phyloP scores from a whole-genome alignment of 2,329 filamentous ascomycete genomes.

The Trichoderma harzianum region DNA sequence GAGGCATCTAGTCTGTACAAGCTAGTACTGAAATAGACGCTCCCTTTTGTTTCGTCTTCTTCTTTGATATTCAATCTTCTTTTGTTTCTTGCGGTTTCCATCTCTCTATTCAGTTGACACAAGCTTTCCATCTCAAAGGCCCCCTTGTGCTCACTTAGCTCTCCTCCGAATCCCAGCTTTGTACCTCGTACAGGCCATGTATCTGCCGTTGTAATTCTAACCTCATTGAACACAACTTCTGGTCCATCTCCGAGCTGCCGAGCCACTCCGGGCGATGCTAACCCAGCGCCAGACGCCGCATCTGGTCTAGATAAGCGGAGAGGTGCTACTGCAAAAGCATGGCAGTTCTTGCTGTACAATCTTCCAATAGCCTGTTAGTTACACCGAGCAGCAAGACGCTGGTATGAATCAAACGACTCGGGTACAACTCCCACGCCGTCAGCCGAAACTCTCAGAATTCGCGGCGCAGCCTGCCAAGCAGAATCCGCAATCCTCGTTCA shows the following conservation, averaged over 20 bases:
- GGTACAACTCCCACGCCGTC: background rate
- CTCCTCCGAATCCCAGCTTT: background rate
- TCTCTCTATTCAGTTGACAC: background rate
- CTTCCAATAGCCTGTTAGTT: background rate
- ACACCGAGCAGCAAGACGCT: background rate
- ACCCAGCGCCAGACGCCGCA: background rate
- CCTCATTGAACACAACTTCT: background rate
- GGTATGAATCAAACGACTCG: background rate
- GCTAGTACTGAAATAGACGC: no score
- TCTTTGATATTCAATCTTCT: background rate
- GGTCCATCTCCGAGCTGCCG: background rate
- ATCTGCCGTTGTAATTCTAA: background rate
- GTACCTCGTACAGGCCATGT: background rate
- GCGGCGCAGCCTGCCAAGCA: slow-evolving; percentile 4
- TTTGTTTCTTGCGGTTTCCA: background rate
- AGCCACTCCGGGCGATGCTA: background rate
- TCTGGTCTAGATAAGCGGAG: background rate
- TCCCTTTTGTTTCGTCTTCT: no score
- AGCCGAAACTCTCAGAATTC: background rate
- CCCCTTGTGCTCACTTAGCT: background rate
- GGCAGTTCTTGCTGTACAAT: background rate
- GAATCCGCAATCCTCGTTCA: background rate
- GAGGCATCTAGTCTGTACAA: no score
- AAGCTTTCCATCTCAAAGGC: background rate
- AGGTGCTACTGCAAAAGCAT: background rate